Evolutionary conservation across 1,284 basidiomycete genomes (phyloP).

Genomic region (Ganoderma lucidum): DNA sequence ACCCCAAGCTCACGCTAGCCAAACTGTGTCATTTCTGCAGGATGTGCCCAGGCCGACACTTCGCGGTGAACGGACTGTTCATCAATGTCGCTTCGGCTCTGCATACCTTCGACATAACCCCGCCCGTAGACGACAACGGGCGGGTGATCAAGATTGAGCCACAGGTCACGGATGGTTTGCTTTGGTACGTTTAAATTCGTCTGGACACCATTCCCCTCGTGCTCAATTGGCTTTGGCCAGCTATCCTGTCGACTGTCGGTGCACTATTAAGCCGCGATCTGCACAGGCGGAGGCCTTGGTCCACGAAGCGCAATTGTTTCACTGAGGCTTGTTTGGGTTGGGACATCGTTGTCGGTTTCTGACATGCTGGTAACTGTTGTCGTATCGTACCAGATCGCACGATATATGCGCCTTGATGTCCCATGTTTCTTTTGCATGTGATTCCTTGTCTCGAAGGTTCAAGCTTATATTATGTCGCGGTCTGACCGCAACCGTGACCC

Average conservation of each 20-base stretch:
- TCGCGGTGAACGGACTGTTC: not conserved
- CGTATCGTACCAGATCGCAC: no score
- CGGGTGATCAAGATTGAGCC: not conserved
- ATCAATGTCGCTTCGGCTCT: not conserved
- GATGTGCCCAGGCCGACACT: slow-evolving; percentile 4
- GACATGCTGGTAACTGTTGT: not conserved
- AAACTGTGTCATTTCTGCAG: not conserved
- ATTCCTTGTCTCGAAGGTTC: no score
- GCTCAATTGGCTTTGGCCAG: not conserved
- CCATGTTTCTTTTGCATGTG: no score
- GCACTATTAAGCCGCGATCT: not conserved
- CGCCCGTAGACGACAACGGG: not conserved
- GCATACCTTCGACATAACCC: not conserved
- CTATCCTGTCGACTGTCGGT: slow-evolving; percentile 5
- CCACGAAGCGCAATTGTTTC: not conserved
- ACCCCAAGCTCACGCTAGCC: no score
- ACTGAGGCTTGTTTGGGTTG: not conserved
- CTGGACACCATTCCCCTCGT: not conserved
- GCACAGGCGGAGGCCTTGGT: not conserved
- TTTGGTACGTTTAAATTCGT: not conserved
- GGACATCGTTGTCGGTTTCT: not conserved
- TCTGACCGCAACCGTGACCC: no score
- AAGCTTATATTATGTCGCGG: no score
- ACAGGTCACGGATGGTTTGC: not conserved
- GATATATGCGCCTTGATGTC: no score